These are phyloP conservation scores for Dactylellina leptospora DNA, from an alignment of 2,329 filamentous ascomycete genomes.

Conservation along the genomic window DNA sequence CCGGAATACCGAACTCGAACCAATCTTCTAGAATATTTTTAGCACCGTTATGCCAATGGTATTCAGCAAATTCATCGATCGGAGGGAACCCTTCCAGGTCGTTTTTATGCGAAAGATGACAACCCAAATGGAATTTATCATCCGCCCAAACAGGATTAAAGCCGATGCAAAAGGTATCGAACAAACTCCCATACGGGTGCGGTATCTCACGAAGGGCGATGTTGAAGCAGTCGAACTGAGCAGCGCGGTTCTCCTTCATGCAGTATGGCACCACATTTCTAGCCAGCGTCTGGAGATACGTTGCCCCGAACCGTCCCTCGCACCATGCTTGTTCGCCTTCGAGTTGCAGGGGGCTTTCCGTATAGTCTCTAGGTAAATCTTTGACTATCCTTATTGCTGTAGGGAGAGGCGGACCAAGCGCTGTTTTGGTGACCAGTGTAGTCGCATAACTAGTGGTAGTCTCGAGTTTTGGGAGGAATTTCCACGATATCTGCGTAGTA, in stretches of 20 bases:
- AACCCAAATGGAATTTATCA: constrained; percentile 54
- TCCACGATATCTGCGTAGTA: too few relatives aligned
- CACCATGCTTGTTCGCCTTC: too few relatives aligned
- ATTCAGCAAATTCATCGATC: background rate
- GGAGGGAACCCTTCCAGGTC: background rate
- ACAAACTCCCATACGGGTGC: constrained; percentile 11
- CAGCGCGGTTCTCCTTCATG: constrained; percentile 50
- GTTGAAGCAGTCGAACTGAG: constrained; percentile 58
- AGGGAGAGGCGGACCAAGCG: too few relatives aligned
- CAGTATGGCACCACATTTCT: constrained; percentile 56
- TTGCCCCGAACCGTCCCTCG: constrained; percentile 20
- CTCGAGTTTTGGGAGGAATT: too few relatives aligned
- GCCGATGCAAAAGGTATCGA: constrained; percentile 55
- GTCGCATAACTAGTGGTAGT: too few relatives aligned
- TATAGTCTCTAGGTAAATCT: too few relatives aligned
- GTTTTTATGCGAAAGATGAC: constrained; percentile 39
- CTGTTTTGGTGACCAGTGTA: too few relatives aligned
- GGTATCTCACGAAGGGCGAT: constrained; percentile 13
- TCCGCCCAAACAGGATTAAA: constrained; percentile 52
- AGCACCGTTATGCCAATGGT: background rate
- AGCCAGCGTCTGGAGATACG: constrained; percentile 56
- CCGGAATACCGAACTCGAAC: background rate
- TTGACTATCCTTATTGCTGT: too few relatives aligned
- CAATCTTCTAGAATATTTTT: background rate
- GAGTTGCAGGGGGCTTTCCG: too few relatives aligned